Percentiles rank a stretch among this genome's conserved stretches.
These are phyloP conservation scores for Saturnispora ahearnii DNA, from an alignment of 805 yeast genomes.

Conservation along the genomic window DNA sequence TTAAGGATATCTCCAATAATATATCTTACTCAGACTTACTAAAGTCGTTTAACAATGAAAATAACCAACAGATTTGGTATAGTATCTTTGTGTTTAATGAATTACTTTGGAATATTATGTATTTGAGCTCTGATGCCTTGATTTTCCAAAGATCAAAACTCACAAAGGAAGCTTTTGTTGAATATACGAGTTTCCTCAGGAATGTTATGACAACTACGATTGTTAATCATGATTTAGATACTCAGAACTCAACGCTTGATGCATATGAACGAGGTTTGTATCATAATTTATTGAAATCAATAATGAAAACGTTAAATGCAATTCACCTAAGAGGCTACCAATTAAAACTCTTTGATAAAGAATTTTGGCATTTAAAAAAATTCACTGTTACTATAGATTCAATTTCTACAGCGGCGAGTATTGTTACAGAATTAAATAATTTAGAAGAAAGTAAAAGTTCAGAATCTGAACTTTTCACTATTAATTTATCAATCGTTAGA, in stretches of 20 bases:
- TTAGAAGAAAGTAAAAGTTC: constrained; percentile 8
- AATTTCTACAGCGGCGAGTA: constrained; percentile 16
- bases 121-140: not conserved
- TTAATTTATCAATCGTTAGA: constrained; percentile 10
- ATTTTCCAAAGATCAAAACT: constrained; percentile 1
- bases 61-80: not conserved
- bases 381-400: constrained; percentile 13
- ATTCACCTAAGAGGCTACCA: constrained; percentile 60
- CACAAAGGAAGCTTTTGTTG: constrained; percentile 27
- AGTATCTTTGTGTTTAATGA: not conserved
- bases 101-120: not conserved
- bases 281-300: constrained; percentile 14
- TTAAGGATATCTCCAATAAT: not conserved
- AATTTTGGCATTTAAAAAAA: constrained; percentile 43
- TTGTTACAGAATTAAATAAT: constrained; percentile 15
- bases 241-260: not conserved
- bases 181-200: constrained; percentile 41
- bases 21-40: not conserved
- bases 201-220: constrained; percentile 36
- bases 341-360: constrained; percentile 38
- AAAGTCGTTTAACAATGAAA: not conserved
- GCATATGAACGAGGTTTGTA: constrained; percentile 15
- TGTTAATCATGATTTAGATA: constrained; percentile 13
- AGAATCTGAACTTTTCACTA: constrained; percentile 1
- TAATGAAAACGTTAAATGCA: constrained; percentile 52